phyloP scores from a whole-genome alignment of 2,329 filamentous ascomycete species.

The Fusarium buharicum region DNA sequence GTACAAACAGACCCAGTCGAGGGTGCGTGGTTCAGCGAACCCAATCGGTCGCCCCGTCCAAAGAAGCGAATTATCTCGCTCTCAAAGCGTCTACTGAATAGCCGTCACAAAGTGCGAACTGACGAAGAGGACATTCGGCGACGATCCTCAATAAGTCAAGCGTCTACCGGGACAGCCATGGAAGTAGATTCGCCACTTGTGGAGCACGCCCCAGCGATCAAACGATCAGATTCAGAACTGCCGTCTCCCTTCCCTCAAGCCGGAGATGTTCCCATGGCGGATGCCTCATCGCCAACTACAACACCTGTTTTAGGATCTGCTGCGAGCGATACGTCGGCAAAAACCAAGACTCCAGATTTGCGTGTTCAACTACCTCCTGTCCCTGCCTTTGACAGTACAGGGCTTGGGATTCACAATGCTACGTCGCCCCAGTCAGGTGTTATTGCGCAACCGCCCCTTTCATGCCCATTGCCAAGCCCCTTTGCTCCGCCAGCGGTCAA shows the following conservation, averaged over 20 bases:
- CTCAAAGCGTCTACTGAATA: conserved; percentile 63
- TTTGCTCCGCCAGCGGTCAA: conserved; percentile 57
- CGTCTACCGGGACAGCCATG: conserved; percentile 51
- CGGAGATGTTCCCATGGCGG: conserved; percentile 44
- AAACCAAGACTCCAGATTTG: conserved; percentile 58
- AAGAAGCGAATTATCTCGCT: conserved; percentile 64
- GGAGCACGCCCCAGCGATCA: conserved; percentile 45
- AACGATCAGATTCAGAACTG: conserved; percentile 36
- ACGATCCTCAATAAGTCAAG: conserved; percentile 33
- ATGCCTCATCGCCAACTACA: conserved; percentile 49
- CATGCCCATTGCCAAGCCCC: conserved; percentile 54
- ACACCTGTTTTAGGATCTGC: conserved; percentile 25
- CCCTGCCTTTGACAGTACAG: conserved; percentile 59
- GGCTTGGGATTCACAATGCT: conserved; percentile 48
- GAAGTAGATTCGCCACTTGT: conserved; percentile 53
- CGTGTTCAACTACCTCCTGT: conserved; percentile 68
- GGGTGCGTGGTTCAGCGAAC: conserved; percentile 63
- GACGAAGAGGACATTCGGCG: conserved; percentile 54
- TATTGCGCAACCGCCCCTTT: conserved; percentile 62
- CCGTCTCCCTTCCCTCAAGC: conserved; percentile 40
- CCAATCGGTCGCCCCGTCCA: conserved; percentile 50
- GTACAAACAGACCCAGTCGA: conserved; percentile 67
- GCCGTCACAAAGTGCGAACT: conserved; percentile 55
- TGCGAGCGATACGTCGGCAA: conserved; percentile 39
- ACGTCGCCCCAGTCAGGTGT: conserved; percentile 61